Percentiles rank a stretch among this genome's conserved stretches.
Evolutionary conservation across 2,329 filamentous ascomycete species (phyloP).

Genomic region (Zarea fungicola): DNA sequence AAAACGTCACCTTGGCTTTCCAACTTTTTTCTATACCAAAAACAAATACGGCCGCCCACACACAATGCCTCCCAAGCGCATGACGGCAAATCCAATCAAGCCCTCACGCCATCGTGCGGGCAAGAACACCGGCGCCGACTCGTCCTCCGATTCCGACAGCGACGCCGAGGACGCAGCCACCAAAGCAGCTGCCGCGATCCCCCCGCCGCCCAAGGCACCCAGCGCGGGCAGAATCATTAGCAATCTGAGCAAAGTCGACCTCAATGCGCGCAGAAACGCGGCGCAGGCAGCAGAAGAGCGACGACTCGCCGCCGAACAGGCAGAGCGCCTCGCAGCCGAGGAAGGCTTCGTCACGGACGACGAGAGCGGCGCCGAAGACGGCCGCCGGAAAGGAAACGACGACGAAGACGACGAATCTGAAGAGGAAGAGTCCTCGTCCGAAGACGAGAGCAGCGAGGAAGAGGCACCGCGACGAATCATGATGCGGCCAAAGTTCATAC

Average conservation of each 20-base stretch:
- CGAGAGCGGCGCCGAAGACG: constrained; percentile 38
- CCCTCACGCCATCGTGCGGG: constrained; percentile 81
- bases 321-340: constrained; percentile 49
- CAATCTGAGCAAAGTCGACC: constrained; percentile 47
- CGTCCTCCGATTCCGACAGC: constrained; percentile 49
- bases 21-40: background rate
- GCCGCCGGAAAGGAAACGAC: constrained; percentile 21
- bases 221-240: constrained; percentile 54
- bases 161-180: constrained; percentile 33
- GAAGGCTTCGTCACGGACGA: constrained; percentile 60
- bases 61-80: constrained; percentile 68
- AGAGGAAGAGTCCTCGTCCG: constrained; percentile 33
- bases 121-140: constrained; percentile 59
- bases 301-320: constrained; percentile 43
- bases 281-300: constrained; percentile 43
- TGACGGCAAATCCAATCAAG: constrained; percentile 85
- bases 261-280: constrained; percentile 41
- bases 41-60: background rate
- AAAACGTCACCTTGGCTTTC: too few relatives aligned
- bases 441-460: constrained; percentile 50
- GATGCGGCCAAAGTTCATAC: constrained; percentile 60
- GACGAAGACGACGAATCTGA: constrained; percentile 37
- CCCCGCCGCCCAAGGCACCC: constrained; percentile 52
- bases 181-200: constrained; percentile 29
- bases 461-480: constrained; percentile 52